phyloP scores from a whole-genome alignment of 169 alveolate species.

The Theileria parva region DNA sequence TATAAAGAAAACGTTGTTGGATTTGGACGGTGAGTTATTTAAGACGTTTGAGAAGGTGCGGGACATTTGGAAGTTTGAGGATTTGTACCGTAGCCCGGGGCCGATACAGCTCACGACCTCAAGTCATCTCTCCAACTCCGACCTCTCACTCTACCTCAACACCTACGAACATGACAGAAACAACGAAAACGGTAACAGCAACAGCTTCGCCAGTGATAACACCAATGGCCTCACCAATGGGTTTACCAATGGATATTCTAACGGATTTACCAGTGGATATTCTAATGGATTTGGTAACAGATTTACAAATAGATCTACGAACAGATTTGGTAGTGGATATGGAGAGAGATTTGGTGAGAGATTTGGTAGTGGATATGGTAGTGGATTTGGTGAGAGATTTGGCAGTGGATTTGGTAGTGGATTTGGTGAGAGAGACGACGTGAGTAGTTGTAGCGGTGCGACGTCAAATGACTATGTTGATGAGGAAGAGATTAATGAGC shows the following conservation, averaged over 20 bases:
- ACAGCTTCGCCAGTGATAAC: background rate
- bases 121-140: constrained; percentile 77
- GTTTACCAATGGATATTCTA: no score
- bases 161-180: background rate
- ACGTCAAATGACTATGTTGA: background rate
- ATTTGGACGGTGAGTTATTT: constrained; percentile 90
- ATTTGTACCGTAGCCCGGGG: constrained; percentile 93
- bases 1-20: constrained; percentile 91
- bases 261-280: no score
- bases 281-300: no score
- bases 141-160: constrained; percentile 49
- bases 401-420: background rate
- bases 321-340: no score
- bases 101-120: constrained; percentile 89
- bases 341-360: no score
- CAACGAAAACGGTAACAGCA: background rate
- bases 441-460: background rate
- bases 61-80: constrained; percentile 91
- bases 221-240: no score
- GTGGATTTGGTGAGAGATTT: background rate
- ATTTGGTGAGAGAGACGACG: background rate
- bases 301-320: no score
- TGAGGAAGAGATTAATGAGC: background rate
- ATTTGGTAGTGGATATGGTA: no score
- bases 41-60: constrained; percentile 88